Evolutionary conservation across 208 protist genomes (phyloP).

Genomic region (Acanthamoeba healyi): DNA sequence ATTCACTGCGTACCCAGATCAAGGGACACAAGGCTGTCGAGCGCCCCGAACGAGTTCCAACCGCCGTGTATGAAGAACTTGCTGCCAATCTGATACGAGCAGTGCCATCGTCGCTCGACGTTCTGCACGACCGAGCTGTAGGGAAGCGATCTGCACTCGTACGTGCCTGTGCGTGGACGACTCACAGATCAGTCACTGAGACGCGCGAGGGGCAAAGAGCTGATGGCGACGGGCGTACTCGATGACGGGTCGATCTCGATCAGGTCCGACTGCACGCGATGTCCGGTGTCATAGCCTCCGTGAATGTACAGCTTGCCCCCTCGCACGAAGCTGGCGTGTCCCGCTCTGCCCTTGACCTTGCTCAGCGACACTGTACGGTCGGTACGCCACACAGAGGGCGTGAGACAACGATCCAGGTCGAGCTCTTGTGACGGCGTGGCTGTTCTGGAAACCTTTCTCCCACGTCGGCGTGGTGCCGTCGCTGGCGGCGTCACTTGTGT

Average conservation of each 20-base stretch:
- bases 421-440: neutral
- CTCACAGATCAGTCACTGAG: neutral
- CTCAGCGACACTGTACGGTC: neutral
- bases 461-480: neutral
- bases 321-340: slow-evolving; percentile 22
- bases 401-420: neutral
- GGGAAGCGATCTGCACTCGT: neutral
- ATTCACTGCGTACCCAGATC: slow-evolving; percentile 57
- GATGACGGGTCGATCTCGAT: slow-evolving; percentile 53
- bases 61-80: slow-evolving; percentile 59
- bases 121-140: slow-evolving; percentile 35
- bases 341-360: slow-evolving; percentile 47
- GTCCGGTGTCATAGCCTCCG: slow-evolving; percentile 40
- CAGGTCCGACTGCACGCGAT: slow-evolving; percentile 25
- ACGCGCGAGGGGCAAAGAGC: too few relatives aligned
- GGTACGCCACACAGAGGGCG: neutral
- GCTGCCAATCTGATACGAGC: neutral
- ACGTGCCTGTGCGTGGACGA: neutral
- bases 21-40: neutral
- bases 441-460: slow-evolving; percentile 43
- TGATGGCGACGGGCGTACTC: neutral
- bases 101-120: slow-evolving; percentile 68
- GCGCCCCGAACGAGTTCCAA: slow-evolving; percentile 15
- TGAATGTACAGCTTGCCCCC: slow-evolving; percentile 63
- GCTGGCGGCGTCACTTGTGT: neutral